A percentile compares a stretch with the other conserved stretches of the same genome.
Evolutionary conservation across 495 filamentous ascomycete species (phyloP).

Genomic region (Parathielavia hyrcaniae): DNA sequence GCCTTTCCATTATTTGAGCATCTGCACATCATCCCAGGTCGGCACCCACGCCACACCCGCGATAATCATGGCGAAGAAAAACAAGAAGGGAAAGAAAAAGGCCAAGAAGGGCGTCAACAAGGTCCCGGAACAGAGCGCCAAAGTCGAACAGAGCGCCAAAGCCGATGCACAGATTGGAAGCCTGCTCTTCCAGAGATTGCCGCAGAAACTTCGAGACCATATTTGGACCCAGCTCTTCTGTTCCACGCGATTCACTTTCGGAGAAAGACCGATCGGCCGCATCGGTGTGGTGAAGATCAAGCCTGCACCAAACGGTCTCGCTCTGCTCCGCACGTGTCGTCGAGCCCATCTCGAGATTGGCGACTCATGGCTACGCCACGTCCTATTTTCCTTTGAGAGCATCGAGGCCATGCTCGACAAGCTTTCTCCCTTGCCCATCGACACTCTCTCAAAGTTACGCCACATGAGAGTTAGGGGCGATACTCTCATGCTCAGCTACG

Average conservation of each 20-base stretch:
- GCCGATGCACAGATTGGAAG: neutral
- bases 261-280: neutral
- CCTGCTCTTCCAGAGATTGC: conserved; percentile 1
- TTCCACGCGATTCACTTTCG: conserved; percentile 2
- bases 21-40: no score
- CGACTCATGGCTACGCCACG: neutral
- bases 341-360: neutral
- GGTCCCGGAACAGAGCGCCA: neutral
- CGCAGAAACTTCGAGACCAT: conserved; percentile 2
- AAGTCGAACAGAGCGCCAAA: neutral
- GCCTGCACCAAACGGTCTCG: conserved; percentile 1
- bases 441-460: neutral
- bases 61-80: no score
- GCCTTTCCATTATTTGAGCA: no score
- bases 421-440: neutral
- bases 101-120: neutral
- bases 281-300: neutral
- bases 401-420: neutral
- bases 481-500: neutral
- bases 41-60: no score
- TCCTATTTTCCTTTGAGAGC: conserved; percentile 2
- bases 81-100: no score
- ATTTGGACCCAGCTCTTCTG: neutral
- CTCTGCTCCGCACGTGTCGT: neutral
- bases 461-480: neutral